Evolutionary conservation across 495 filamentous ascomycete genomes (phyloP).

Genomic region (Aspergillus mulundensis): DNA sequence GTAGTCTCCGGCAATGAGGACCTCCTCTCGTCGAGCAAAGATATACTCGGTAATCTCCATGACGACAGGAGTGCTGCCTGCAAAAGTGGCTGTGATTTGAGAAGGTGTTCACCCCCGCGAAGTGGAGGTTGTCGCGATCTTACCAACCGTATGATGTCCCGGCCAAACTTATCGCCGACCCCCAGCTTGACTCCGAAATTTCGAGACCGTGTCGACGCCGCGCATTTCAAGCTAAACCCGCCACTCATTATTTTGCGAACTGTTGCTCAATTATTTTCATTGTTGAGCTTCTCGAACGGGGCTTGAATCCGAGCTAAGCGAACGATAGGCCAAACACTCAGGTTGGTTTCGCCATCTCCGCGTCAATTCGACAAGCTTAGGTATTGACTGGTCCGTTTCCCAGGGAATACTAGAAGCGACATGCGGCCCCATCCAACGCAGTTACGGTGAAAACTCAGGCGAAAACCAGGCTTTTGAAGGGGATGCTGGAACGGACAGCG

Average conservation of each 20-base stretch:
- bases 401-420: no score
- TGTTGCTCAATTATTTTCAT: neutral
- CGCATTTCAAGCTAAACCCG: neutral
- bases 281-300: neutral
- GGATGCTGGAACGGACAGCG: slow-evolving; percentile 82
- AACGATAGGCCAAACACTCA: neutral
- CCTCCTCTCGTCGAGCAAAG: slow-evolving; percentile 70
- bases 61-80: slow-evolving; percentile 3
- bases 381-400: slow-evolving; percentile 14
- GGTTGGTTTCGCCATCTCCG: neutral
- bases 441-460: slow-evolving; percentile 29
- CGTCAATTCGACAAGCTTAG: neutral
- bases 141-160: slow-evolving; percentile 32
- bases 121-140: slow-evolving; percentile 12
- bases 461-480: slow-evolving; percentile 42
- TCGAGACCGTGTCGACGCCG: slow-evolving; percentile 12
- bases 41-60: slow-evolving; percentile 94
- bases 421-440: slow-evolving; percentile 24
- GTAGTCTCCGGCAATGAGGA: slow-evolving; percentile 83
- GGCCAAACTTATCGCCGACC: slow-evolving; percentile 38
- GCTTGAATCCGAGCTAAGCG: neutral
- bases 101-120: slow-evolving; percentile 15
- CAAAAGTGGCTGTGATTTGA: neutral
- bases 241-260: neutral
- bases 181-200: slow-evolving; percentile 17